Evolutionary conservation across 2,329 filamentous ascomycete species (phyloP).

Genomic region (Fusarium compactum): DNA sequence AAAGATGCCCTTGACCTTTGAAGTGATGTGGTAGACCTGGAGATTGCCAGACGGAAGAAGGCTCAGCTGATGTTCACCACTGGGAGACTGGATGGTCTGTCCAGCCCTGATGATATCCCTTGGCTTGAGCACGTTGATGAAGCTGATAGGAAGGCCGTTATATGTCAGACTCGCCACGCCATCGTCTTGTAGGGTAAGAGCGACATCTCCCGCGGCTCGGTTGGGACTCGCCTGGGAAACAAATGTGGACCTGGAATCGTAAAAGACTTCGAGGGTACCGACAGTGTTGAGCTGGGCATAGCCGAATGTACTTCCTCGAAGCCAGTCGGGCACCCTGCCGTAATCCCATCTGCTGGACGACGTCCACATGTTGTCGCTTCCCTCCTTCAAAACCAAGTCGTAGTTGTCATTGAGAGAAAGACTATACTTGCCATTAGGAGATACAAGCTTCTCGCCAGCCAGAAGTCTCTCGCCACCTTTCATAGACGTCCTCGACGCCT

Average conservation of each 20-base stretch:
- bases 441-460: fast-evolving
- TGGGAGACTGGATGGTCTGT: not conserved
- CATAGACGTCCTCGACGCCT: fast-evolving
- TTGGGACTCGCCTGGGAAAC: fast-evolving
- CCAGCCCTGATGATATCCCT: not conserved
- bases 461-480: not conserved
- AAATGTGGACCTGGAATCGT: no score
- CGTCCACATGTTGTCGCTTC: not conserved
- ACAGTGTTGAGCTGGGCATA: not conserved
- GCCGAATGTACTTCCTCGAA: not conserved
- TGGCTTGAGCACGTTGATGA: not conserved
- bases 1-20: not conserved
- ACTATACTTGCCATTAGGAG: not conserved
- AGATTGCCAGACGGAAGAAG: not conserved
- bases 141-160: not conserved
- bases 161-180: not conserved
- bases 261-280: not conserved
- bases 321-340: not conserved
- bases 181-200: not conserved
- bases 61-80: not conserved
- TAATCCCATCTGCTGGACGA: not conserved
- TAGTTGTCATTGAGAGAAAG: not conserved
- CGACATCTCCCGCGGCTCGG: not conserved
- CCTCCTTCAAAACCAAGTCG: fast-evolving
- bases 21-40: not conserved